Percentiles rank a stretch among this genome's conserved stretches.
These are phyloP conservation scores for Pyronema omphalodes DNA, from an alignment of 495 filamentous ascomycete species.

Conservation along the genomic window DNA sequence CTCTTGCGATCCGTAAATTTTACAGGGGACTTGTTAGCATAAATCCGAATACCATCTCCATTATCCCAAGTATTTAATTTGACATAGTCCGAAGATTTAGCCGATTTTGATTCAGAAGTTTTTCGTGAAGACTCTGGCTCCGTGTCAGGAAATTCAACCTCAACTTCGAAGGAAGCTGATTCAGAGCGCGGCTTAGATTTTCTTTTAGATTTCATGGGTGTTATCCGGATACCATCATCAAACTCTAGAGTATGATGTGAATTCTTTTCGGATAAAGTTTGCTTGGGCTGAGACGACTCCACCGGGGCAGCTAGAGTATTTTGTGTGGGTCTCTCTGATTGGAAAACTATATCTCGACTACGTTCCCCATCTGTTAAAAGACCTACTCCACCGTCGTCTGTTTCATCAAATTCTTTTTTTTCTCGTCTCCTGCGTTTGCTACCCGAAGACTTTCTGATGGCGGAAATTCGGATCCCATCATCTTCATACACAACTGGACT, in stretches of 20 bases:
- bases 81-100: slow-evolving; percentile 9
- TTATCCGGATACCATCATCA: slow-evolving; percentile 1
- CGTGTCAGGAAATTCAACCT: background rate
- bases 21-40: slow-evolving; percentile 17
- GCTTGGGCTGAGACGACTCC: background rate
- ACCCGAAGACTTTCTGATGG: slow-evolving; percentile 18
- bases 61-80: slow-evolving; percentile 21
- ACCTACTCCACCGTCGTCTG: background rate
- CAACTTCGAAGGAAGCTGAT: background rate
- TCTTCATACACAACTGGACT: slow-evolving; percentile 12
- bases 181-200: slow-evolving; percentile 14
- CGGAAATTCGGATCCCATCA: slow-evolving; percentile 21
- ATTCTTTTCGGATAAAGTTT: background rate
- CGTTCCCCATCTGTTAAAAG: background rate
- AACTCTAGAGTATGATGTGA: background rate
- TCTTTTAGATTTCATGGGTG: slow-evolving; percentile 9
- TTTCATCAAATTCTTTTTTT: slow-evolving; percentile 3
- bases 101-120: background rate
- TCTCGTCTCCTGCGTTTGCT: slow-evolving; percentile 18
- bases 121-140: background rate
- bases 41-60: slow-evolving; percentile 22
- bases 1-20: slow-evolving; percentile 13
- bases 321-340: background rate
- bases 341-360: background rate
- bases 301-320: background rate